Percentiles rank a stretch among this genome's conserved stretches.
These are phyloP conservation scores for Tetracladium maxilliforme DNA, from an alignment of 2,329 filamentous ascomycete genomes.

Conservation along the genomic window DNA sequence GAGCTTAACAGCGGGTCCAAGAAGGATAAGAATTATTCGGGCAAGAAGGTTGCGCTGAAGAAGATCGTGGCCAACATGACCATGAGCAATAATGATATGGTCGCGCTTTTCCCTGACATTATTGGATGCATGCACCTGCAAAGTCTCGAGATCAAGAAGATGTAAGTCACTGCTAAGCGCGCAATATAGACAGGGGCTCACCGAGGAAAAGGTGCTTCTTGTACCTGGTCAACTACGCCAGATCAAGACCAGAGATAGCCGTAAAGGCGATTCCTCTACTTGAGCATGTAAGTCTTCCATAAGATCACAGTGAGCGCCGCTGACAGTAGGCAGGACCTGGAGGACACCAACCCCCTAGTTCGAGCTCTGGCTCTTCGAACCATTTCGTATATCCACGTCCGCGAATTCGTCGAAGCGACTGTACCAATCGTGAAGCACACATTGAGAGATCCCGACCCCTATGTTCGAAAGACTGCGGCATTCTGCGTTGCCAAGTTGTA, in stretches of 20 bases:
- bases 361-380: constrained; percentile 85
- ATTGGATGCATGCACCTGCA: constrained; percentile 90
- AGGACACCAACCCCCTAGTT: constrained; percentile 82
- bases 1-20: constrained; percentile 89
- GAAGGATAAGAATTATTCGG: constrained; percentile 92
- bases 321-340: constrained; percentile 56
- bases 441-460: constrained; percentile 77
- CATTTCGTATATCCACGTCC: constrained; percentile 94
- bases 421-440: constrained; percentile 72
- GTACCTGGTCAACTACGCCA: constrained; percentile 92
- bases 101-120: constrained; percentile 88
- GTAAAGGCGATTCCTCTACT: constrained; percentile 84
- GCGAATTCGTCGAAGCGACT: constrained; percentile 86
- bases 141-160: constrained; percentile 98
- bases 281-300: constrained; percentile 44
- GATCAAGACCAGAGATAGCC: constrained; percentile 86
- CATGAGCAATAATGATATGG: constrained; percentile 99
- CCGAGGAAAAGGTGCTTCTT: constrained; percentile 95
- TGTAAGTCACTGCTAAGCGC: constrained; percentile 47
- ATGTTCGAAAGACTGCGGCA: constrained; percentile 92
- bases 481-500: constrained; percentile 96
- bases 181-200: too few species aligned
- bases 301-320: background rate
- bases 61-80: constrained; percentile 99
- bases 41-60: constrained; percentile 96